Evolutionary conservation across 495 filamentous ascomycete species (phyloP), one percentile per base, ranked within the genome.

Genomic region (Achaetomiella virescens): DNA sequence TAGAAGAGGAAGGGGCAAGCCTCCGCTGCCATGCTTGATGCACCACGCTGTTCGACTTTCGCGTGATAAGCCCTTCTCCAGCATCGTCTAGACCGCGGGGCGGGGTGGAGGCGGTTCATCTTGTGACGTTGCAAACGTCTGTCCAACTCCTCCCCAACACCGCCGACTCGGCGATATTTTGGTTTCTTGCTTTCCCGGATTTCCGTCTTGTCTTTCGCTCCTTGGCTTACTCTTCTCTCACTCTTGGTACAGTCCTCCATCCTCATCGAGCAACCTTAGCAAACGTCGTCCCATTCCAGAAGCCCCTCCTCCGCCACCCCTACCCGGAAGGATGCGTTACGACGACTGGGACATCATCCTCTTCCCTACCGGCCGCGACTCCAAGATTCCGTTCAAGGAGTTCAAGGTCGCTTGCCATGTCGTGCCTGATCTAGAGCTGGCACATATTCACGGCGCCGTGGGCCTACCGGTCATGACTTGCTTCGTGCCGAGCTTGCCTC

Each of bases 341-440:
- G 78, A 86, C 54, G 84, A 86, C 61, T 60, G 90, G 90, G 90
- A 95, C 65, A 78, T 92, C 48, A 82, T 95, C 47, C 74, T 96
- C 53, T 93, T 95, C 68, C 85, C 89, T 0, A 55, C 51, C 18
- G 67, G 61, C 21, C 67, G 66, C 49, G 74, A 78, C 58, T 65
- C 63, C 45, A 75, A 73, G 52, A 77, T 87, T 17, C 90, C 90
- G 9, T 68, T 92, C 41, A 89, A 91, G 66, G 90, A 96, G 66
- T 96, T 93, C 80, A 87, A 84, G 64, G 90, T 89, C 15, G 79
- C 82, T 60, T 96, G 89, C 69, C 87, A 84, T 69, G 86, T 87
- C 17, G 80, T 84, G 36, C 81, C 82, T 36, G 88, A 91, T 64
- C 66, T 75, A 51, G 76, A 78, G 58, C 70, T 78, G 41, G 61